Conservation (phyloP, 192 early-diverging fungal species). For the Lobosporangium transversale region DNA sequence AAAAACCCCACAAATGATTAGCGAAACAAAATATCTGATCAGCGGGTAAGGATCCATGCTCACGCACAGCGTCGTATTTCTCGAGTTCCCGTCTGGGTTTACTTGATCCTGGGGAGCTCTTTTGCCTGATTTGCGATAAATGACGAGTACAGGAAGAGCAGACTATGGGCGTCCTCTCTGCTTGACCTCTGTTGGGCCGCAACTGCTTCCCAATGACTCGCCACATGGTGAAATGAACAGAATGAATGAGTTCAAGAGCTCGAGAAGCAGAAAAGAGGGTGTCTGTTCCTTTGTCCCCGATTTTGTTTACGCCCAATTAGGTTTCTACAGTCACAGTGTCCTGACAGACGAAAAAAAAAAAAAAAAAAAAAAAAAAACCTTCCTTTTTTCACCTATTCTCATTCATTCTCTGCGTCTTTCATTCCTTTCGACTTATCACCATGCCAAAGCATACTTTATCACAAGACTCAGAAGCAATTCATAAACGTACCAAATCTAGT, state of each 20-base stretch:
- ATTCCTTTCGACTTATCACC: background rate
- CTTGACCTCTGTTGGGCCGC: background rate
- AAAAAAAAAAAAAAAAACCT: no score
- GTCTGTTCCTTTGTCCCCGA: background rate
- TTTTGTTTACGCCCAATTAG: slow-evolving; percentile 13
- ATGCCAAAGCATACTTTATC: slow-evolving; percentile 40
- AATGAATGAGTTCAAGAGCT: slow-evolving; percentile 3
- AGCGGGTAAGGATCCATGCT: background rate
- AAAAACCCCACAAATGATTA: no score
- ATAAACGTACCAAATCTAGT: slow-evolving; percentile 30
- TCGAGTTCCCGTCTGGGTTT: slow-evolving; percentile 38
- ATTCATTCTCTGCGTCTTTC: background rate
- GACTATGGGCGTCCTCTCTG: background rate
- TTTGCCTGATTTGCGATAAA: slow-evolving; percentile 1
- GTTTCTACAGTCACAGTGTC: slow-evolving; percentile 1
- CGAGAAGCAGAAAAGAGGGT: no score
- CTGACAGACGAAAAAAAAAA: no score
- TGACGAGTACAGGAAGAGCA: slow-evolving; percentile 2
- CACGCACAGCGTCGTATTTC: slow-evolving; percentile 45
- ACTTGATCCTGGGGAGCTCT: background rate
- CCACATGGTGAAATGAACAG: slow-evolving; percentile 28
- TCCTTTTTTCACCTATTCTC: background rate
- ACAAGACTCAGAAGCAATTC: background rate
- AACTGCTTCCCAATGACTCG: slow-evolving; percentile 30
- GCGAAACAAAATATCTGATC: no score